These are phyloP conservation scores for Fagus crenata DNA, from an alignment of 306 rosid genomes.

Conservation along the genomic window DNA sequence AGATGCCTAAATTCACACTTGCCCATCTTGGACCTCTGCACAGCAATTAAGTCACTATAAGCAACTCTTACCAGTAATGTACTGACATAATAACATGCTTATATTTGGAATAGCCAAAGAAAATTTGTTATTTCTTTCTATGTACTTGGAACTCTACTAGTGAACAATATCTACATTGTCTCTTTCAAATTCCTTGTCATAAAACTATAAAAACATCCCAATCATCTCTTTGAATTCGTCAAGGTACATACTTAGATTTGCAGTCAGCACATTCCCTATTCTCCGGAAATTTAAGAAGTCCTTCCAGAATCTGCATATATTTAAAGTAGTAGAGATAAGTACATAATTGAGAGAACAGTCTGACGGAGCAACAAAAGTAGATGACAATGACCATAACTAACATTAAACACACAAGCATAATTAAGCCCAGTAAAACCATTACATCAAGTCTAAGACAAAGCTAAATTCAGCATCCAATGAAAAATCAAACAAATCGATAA, in stretches of 20 bases:
- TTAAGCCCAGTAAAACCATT: not conserved
- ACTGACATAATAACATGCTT: slow-evolving; percentile 10
- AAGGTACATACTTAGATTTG: slow-evolving; percentile 87
- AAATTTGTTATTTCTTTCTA: slow-evolving; percentile 14
- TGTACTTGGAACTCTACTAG: slow-evolving; percentile 18
- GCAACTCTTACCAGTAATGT: slow-evolving; percentile 17
- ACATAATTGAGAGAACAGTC: slow-evolving; percentile 12
- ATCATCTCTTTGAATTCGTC: slow-evolving; percentile 22
- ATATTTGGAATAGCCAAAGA: slow-evolving; percentile 8
- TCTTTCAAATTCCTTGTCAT: slow-evolving; percentile 18
- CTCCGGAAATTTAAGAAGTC: slow-evolving; percentile 93
- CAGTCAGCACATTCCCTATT: slow-evolving; percentile 99
- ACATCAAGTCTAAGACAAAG: slow-evolving; percentile 3
- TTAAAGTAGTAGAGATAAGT: slow-evolving; percentile 22
- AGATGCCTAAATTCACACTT: slow-evolving; percentile 97
- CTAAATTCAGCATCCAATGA: not conserved
- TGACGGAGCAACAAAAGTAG: not conserved
- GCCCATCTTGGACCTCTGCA: slow-evolving; percentile 99
- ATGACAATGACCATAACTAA: not conserved
- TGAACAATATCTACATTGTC: slow-evolving; percentile 19
- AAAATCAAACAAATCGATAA: not conserved
- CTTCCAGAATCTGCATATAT: slow-evolving; percentile 82
- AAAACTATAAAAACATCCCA: slow-evolving; percentile 13
- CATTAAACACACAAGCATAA: not conserved
- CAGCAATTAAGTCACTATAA: slow-evolving; percentile 29